Evolutionary conservation across 345 rosid genomes (phyloP), one percentile per base, ranked within the genome.

Genomic region (Combretum micranthum): DNA sequence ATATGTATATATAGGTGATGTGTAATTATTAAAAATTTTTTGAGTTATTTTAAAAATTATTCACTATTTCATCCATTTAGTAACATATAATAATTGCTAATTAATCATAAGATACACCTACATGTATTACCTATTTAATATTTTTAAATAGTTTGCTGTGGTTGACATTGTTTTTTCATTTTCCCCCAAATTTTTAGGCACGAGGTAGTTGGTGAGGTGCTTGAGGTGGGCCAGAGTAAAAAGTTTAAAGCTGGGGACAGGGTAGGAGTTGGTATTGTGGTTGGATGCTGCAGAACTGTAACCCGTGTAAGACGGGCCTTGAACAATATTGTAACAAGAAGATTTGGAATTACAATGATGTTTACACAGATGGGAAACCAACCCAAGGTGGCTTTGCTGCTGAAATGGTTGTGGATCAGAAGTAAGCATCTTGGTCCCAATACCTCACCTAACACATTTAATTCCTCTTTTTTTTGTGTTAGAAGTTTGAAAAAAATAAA

Each of bases 371-470:
- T 23, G 97, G 96, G 3, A 77, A 69, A 62, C 81, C 84, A 12
- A 83, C 94, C 6, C 94, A 85, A 47, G 97, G 96, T 26, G 86
- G 96, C 45, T 85, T 72, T 44, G 85, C 94, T 8, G 61, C 81
- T 49, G 77, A 90, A 69, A 76, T 82, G 85, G 70, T 80, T 21
- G 96, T 83, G 37, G 48, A 83, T 69, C 88, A 86, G 47, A 90
- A 75, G 96, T 82, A 82, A 58, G 67, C 44, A 9, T 15, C 18
- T 22, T 32, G 39, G 39, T 7, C 39, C 39, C 10, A 32, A 11
- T 32, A 32, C 10, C 39, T 32, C 39, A 32, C 39, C 39, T 32
- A 32, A 32, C 39, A 32, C 39, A 32, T 32, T 32, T 32, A 4
- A 5, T 11, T 32, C 39, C 6, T 32, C 39, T 32, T 32, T 32